phyloP scores from a whole-genome alignment of 441 rosid species.

The Corymbia calophylla region DNA sequence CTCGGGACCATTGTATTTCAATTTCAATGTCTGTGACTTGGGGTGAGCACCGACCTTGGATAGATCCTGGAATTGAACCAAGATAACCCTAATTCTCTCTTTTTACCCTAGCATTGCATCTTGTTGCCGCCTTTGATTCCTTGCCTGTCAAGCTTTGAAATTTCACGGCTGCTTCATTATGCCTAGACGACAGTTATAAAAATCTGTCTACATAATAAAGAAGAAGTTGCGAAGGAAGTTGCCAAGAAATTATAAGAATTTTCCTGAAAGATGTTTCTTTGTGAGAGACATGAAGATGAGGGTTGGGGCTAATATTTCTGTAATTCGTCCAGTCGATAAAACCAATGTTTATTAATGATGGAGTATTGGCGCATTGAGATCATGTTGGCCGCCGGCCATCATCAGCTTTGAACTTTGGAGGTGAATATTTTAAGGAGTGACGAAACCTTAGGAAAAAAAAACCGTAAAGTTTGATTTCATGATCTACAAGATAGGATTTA shows the following conservation, averaged over 20 bases:
- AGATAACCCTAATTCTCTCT: neutral
- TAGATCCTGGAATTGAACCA: accelerated
- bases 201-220: neutral
- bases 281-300: neutral
- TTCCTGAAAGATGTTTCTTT: neutral
- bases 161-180: neutral
- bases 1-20: neutral
- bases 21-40: neutral
- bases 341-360: no score
- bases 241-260: neutral
- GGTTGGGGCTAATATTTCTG: neutral
- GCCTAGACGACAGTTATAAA: neutral
- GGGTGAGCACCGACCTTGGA: neutral
- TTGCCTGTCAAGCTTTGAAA: neutral
- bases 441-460: neutral
- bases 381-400: neutral
- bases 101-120: neutral
- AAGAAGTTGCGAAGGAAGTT: neutral
- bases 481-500: neutral
- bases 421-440: neutral
- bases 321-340: no score
- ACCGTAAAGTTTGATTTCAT: accelerated
- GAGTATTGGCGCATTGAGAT: neutral
- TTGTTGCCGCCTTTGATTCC: neutral
- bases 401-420: neutral